Evolutionary conservation across 2,329 filamentous ascomycete species (phyloP).

Genomic region (Pseudophaeomoniella oleicola): DNA sequence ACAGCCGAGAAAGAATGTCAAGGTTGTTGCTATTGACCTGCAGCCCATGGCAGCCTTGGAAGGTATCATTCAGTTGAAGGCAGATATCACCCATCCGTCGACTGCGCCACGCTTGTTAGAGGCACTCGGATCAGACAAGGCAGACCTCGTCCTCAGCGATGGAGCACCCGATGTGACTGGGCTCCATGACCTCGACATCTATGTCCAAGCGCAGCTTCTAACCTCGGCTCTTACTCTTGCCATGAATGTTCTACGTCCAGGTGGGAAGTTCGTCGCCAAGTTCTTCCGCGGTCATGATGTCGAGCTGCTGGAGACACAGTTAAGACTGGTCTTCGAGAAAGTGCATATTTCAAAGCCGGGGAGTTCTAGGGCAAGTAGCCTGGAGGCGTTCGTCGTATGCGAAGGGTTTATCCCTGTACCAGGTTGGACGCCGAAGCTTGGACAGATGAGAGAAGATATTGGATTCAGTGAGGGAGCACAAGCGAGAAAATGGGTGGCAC

Average conservation of each 20-base stretch:
- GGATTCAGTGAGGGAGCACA: conserved; percentile 29
- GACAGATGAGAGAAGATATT: conserved; percentile 16
- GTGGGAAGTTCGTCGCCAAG: conserved; percentile 94
- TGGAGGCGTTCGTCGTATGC: conserved; percentile 95
- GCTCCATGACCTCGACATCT: conserved; percentile 93
- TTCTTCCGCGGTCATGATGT: conserved; percentile 92
- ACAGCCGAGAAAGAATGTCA: conserved; percentile 54
- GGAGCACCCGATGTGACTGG: conserved; percentile 94
- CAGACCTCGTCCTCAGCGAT: conserved; percentile 89
- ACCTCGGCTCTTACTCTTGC: conserved; percentile 90
- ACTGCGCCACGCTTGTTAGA: conserved; percentile 80
- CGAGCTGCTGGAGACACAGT: conserved; percentile 85
- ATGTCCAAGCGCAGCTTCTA: conserved; percentile 89
- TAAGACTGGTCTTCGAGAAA: conserved; percentile 76
- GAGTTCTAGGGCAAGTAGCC: conserved; percentile 86
- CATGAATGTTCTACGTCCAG: conserved; percentile 78
- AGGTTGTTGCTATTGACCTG: conserved; percentile 89
- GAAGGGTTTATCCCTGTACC: conserved; percentile 65
- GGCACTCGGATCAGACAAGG: conserved; percentile 68
- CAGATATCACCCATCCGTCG: conserved; percentile 93
- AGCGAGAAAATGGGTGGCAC: conserved; percentile 61
- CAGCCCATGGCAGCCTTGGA: conserved; percentile 91
- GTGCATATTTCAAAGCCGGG: conserved; percentile 89
- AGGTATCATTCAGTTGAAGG: conserved; percentile 80
- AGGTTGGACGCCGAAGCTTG: conserved; percentile 12